Evolutionary conservation across 768 basidiomycete species (phyloP).

Genomic region (Cystofilobasidium ferigula): DNA sequence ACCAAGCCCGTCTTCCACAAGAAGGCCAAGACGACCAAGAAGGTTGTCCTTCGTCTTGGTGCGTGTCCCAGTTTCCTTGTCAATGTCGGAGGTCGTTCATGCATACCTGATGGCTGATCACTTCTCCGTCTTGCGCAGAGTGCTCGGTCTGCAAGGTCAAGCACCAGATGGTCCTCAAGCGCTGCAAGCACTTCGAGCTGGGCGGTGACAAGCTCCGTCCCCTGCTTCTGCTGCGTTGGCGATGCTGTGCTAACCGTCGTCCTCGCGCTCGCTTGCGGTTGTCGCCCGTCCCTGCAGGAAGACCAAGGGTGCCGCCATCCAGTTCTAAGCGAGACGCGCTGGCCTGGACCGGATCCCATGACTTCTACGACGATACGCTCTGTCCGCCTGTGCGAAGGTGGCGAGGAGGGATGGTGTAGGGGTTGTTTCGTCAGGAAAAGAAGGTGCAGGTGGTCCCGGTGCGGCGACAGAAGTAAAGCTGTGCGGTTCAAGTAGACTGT

Average conservation of each 20-base stretch:
- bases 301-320: constrained; percentile 54
- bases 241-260: neutral
- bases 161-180: constrained; percentile 64
- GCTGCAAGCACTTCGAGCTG: constrained; percentile 99
- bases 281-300: too few species aligned
- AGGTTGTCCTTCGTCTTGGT: constrained; percentile 87
- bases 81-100: neutral
- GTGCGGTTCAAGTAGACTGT: too few species aligned
- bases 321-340: constrained; percentile 55
- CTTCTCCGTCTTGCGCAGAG: constrained; percentile 36
- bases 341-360: too few species aligned
- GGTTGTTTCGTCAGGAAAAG: too few species aligned
- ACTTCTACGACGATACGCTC: too few species aligned
- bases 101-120: neutral
- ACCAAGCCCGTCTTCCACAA: constrained; percentile 99
- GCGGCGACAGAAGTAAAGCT: too few species aligned
- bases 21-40: constrained; percentile 85
- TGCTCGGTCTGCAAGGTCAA: constrained; percentile 74
- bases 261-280: constrained; percentile 3
- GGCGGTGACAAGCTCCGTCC: constrained; percentile 99
- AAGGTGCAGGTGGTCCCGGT: too few species aligned
- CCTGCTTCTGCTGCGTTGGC: constrained; percentile 41
- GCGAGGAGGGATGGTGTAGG: too few species aligned
- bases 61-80: neutral
- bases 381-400: too few species aligned